Evolutionary conservation across 2,329 filamentous ascomycete species (phyloP).

Genomic region (Talaromyces funiculosus): DNA sequence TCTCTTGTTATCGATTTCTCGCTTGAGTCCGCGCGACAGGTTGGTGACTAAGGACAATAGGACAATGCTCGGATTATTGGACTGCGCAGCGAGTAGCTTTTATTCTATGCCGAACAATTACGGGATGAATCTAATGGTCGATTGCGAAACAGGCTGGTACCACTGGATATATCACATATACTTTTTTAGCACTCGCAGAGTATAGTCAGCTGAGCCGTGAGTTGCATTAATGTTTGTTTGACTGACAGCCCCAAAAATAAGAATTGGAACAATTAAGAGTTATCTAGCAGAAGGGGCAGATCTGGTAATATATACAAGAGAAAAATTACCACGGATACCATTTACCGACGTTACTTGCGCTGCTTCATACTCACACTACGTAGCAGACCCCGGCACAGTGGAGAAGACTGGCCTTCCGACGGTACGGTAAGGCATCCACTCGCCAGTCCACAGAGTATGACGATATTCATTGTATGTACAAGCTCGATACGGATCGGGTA

Average conservation of each 20-base stretch:
- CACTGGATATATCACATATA: not conserved
- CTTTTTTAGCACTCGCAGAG: not conserved
- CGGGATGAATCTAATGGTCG: not conserved
- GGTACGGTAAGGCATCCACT: not conserved
- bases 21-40: not conserved
- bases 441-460: not conserved
- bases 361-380: too few relatives aligned
- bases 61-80: not conserved
- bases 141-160: conserved; percentile 5
- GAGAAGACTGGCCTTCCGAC: not conserved
- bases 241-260: not conserved
- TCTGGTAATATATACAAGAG: not conserved
- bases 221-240: not conserved
- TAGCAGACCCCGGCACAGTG: not conserved
- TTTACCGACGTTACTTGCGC: not conserved
- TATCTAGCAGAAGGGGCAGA: not conserved
- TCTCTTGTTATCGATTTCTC: not conserved
- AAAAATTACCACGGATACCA: not conserved
- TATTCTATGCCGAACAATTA: not conserved
- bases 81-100: not conserved
- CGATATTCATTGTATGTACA: not conserved
- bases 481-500: not conserved
- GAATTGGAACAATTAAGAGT: not conserved
- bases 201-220: not conserved
- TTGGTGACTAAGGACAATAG: not conserved